Base-by-base conservation (phyloP, 2,329 filamentous ascomycete genomes). In the Davidsoniella australis region DNA sequence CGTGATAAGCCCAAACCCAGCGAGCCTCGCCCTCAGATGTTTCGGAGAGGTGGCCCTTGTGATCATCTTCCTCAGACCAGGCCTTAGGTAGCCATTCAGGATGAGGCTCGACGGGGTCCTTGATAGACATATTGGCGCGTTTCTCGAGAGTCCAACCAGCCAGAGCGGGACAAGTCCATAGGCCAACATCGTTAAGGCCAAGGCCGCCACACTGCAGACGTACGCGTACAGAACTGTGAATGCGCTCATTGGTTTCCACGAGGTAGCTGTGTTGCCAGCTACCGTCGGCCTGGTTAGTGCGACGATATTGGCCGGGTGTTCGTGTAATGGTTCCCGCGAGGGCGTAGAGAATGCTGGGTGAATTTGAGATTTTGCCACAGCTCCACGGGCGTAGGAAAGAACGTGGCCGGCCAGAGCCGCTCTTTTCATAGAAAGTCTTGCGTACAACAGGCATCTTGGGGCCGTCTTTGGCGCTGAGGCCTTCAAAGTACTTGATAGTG, bases 1-100 rank as follows among this genome's bases (percentile, higher is more conserved):
- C 73, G 14, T 60, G 57, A 43, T 73, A 77, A 56, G 72, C 67
- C 73, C 72, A 77, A 1, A 71, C 60, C 72, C 73, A 77, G 37
- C 68, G 63, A 33, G 56, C 58, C 3, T 58, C 57, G 29, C 56
- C 59, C 3, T 58, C 57, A 5, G 56, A 56, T 14, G 55, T 51
- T 3, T 56, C 56, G 10, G 56, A 54, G 5, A 51, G 23, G 14
- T 44, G 40, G 2, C 33, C 45, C 8, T 33, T 29, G 6, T 54
- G 53, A 23, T 58, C 52, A 12, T 59, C 56, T 14, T 56, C 53
- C 16, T 51, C n/a, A 6, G 9, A 16, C 49, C 49, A 51, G 5
- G 20, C 23, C 33, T 47, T 17, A 16, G 49, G 49, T 23, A 48
- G 20, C 49, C 49, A 51, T 9, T 38, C 33, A 1, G 45, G 45